A percentile compares a stretch with the other conserved stretches of the same genome.
phyloP scores from a whole-genome alignment of 495 filamentous ascomycete species.

The Neurospora sp. region DNA sequence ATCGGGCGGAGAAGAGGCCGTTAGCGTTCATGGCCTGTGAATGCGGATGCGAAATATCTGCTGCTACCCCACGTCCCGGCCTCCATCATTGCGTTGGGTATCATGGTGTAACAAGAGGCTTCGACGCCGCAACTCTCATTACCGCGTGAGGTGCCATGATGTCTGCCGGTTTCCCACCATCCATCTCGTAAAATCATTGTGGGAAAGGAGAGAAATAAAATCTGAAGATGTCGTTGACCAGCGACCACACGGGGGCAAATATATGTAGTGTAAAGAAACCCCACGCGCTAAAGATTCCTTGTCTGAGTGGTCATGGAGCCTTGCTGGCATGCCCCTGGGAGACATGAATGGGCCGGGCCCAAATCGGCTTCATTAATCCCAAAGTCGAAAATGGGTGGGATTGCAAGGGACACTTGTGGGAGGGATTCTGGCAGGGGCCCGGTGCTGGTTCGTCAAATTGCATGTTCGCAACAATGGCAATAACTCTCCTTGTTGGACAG shows the following conservation, averaged over 20 bases:
- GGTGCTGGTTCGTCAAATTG: slow-evolving; percentile 26
- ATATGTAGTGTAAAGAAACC: neutral
- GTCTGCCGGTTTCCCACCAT: neutral
- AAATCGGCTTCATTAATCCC: slow-evolving; percentile 17
- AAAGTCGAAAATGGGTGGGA: neutral
- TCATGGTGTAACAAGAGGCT: neutral
- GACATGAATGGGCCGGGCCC: neutral
- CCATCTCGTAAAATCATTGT: neutral
- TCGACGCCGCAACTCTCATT: neutral
- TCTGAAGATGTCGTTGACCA: neutral
- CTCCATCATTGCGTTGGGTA: neutral
- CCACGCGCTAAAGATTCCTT: neutral
- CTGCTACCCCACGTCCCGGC: neutral
- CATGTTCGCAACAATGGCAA: slow-evolving; percentile 17
- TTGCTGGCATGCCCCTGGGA: neutral
- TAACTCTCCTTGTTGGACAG: slow-evolving; percentile 6
- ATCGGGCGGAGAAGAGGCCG: neutral
- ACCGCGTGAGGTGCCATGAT: neutral
- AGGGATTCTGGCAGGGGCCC: slow-evolving; percentile 23
- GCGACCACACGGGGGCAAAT: neutral
- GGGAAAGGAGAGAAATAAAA: neutral
- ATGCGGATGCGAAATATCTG: neutral
- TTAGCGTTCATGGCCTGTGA: neutral
- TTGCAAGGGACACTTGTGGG: neutral
- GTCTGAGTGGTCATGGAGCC: neutral